Conservation (phyloP, 2,329 filamentous ascomycete species). For the Aureobasidium sp. region DNA sequence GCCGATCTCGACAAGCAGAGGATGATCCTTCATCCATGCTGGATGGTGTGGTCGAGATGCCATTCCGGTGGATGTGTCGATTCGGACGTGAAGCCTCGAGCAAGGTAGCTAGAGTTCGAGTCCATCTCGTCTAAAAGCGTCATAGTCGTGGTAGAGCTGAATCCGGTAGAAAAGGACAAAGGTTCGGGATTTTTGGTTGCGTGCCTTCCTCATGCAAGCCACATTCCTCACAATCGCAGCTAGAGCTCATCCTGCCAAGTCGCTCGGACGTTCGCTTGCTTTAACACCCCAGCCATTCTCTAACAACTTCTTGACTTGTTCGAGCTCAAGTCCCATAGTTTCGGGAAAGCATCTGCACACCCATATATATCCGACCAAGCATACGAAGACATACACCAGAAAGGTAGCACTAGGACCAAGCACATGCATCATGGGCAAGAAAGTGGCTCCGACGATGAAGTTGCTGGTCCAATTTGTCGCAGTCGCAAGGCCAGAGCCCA, state of each 20-base stretch:
- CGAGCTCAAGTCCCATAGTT: slow-evolving; percentile 70
- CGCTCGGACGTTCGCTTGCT: background rate
- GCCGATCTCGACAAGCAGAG: background rate
- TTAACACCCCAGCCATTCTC: slow-evolving; percentile 61
- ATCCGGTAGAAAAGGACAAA: background rate
- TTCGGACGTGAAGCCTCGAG: background rate
- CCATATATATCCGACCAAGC: slow-evolving; percentile 57
- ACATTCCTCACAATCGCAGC: background rate
- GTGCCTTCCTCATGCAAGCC: background rate
- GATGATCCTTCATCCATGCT: background rate
- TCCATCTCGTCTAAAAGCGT: background rate
- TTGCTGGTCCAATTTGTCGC: slow-evolving; percentile 86
- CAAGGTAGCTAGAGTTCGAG: background rate
- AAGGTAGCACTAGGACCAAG: slow-evolving; percentile 73
- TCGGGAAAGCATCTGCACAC: slow-evolving; percentile 77
- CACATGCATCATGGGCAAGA: slow-evolving; percentile 76
- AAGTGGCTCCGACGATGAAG: slow-evolving; percentile 77
- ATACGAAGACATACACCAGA: slow-evolving; percentile 68
- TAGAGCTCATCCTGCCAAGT: background rate
- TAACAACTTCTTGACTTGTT: slow-evolving; percentile 68
- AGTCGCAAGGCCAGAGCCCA: slow-evolving; percentile 67
- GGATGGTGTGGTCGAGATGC: background rate
- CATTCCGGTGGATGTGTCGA: background rate
- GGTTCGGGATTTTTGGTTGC: background rate
- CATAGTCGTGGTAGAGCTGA: background rate